Evolutionary conservation across 1,284 basidiomycete species (phyloP).

Genomic region (Phaffia rhodozyma): DNA sequence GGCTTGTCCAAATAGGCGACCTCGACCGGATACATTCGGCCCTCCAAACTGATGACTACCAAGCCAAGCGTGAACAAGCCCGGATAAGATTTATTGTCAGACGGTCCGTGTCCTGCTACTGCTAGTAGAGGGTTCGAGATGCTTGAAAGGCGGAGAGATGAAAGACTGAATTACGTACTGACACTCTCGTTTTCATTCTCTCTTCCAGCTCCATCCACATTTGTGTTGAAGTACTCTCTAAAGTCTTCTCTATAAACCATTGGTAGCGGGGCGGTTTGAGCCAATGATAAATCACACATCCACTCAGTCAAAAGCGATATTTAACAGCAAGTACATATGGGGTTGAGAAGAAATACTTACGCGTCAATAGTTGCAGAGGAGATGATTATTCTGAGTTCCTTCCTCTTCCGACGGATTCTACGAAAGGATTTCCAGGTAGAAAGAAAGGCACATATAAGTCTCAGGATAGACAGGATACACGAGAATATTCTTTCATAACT

Average conservation of each 20-base stretch:
- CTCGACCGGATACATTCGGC: slow-evolving; percentile 83
- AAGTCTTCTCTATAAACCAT: slow-evolving; percentile 46
- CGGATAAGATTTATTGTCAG: background rate
- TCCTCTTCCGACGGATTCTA: slow-evolving; percentile 78
- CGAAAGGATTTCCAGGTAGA: background rate
- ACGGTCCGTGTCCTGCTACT: slow-evolving; percentile 29
- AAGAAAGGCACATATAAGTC: background rate
- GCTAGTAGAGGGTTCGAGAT: slow-evolving; percentile 17
- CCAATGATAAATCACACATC: slow-evolving; percentile 16
- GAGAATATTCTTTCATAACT: slow-evolving; percentile 16
- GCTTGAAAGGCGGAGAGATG: background rate
- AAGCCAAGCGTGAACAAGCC: slow-evolving; percentile 23
- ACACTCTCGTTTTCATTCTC: slow-evolving; percentile 5
- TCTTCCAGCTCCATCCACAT: slow-evolving; percentile 30
- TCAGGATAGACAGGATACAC: background rate
- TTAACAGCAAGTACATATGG: background rate
- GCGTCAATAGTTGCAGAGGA: slow-evolving; percentile 95
- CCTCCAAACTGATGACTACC: slow-evolving; percentile 78
- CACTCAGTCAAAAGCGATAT: slow-evolving; percentile 29
- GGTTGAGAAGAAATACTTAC: slow-evolving; percentile 21
- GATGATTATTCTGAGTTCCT: slow-evolving; percentile 75
- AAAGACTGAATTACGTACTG: background rate
- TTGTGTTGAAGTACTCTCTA: slow-evolving; percentile 68
- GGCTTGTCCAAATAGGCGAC: slow-evolving; percentile 64
- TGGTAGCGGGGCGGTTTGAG: background rate